Conservation (phyloP, 1,139 yeast species). For the Blastobotrys petasosporus region DNA sequence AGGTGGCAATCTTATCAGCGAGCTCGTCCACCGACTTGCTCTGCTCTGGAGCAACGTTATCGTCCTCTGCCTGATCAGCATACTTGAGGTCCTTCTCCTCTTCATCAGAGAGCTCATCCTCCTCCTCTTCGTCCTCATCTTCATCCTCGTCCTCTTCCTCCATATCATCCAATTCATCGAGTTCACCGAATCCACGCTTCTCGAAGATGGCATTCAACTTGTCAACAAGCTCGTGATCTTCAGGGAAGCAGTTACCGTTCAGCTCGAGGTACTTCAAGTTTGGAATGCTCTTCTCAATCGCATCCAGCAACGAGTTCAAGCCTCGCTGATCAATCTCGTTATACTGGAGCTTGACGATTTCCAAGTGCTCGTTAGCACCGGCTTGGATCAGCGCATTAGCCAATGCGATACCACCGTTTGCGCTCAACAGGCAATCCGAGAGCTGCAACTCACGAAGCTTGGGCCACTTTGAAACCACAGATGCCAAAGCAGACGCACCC, state of each 20-base stretch:
- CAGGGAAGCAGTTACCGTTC: conserved; percentile 87
- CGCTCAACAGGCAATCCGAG: conserved; percentile 81
- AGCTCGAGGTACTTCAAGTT: conserved; percentile 63
- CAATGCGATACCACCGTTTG: conserved; percentile 57
- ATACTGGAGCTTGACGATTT: conserved; percentile 70
- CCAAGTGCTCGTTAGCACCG: conserved; percentile 36
- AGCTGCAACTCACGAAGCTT: conserved; percentile 69
- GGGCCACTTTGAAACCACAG: conserved; percentile 50
- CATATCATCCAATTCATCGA: conserved; percentile 89
- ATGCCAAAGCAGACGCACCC: conserved; percentile 73
- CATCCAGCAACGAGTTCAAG: conserved; percentile 49
- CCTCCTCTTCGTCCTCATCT: conserved; percentile 68
- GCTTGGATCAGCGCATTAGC: conserved; percentile 37
- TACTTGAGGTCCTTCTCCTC: conserved; percentile 55
- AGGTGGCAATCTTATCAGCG: conserved; percentile 48
- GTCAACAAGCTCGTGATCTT: conserved; percentile 58
- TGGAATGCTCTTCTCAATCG: conserved; percentile 52
- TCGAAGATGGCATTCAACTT: conserved; percentile 58
- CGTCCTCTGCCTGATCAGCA: conserved; percentile 45
- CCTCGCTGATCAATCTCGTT: conserved; percentile 76
- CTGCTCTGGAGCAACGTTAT: conserved; percentile 33
- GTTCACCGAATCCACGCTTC: conserved; percentile 68
- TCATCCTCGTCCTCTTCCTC: conserved; percentile 87
- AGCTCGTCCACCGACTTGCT: conserved; percentile 51
- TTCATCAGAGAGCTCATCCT: conserved; percentile 53